Evolutionary conservation across 2,329 filamentous ascomycete genomes (phyloP).

Genomic region (Didymellaceae sp.): DNA sequence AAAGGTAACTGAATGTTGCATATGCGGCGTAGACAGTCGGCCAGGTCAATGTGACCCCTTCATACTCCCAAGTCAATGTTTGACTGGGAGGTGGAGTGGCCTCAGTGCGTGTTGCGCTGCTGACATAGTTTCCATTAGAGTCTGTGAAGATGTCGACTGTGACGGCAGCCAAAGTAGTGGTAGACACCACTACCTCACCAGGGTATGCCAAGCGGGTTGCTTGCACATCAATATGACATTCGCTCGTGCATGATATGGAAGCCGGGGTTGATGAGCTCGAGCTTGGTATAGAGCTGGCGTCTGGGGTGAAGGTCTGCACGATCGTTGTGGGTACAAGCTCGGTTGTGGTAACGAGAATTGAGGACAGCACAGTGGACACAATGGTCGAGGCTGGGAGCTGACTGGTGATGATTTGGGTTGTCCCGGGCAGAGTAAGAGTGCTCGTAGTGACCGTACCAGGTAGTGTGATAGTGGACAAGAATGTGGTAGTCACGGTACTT

Average conservation of each 20-base stretch:
- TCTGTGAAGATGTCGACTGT: slow-evolving; percentile 35
- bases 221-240: slow-evolving; percentile 42
- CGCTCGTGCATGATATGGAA: slow-evolving; percentile 32
- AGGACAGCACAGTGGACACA: slow-evolving; percentile 24
- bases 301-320: slow-evolving; percentile 29
- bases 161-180: slow-evolving; percentile 21
- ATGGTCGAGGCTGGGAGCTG: slow-evolving; percentile 35
- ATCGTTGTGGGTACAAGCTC: slow-evolving; percentile 32
- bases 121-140: slow-evolving; percentile 14
- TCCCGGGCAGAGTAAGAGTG: slow-evolving; percentile 19
- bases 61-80: slow-evolving; percentile 38
- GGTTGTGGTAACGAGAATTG: slow-evolving; percentile 25
- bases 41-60: slow-evolving; percentile 36
- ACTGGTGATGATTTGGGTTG: slow-evolving; percentile 33
- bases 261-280: slow-evolving; percentile 9
- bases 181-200: slow-evolving; percentile 29
- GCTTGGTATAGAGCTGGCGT: slow-evolving; percentile 10
- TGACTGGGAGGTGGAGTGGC: slow-evolving; percentile 20
- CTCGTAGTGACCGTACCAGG: slow-evolving; percentile 14
- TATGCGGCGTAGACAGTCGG: slow-evolving; percentile 44
- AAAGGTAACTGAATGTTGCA: slow-evolving; percentile 36
- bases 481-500: slow-evolving; percentile 31
- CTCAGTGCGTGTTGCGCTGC: slow-evolving; percentile 22
- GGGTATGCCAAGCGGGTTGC: slow-evolving; percentile 40
- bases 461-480: slow-evolving; percentile 31